A percentile compares a stretch with the other conserved stretches of the same genome.
These are phyloP conservation scores for Auricularia sp. DNA, from an alignment of 768 basidiomycete genomes.

Conservation along the genomic window DNA sequence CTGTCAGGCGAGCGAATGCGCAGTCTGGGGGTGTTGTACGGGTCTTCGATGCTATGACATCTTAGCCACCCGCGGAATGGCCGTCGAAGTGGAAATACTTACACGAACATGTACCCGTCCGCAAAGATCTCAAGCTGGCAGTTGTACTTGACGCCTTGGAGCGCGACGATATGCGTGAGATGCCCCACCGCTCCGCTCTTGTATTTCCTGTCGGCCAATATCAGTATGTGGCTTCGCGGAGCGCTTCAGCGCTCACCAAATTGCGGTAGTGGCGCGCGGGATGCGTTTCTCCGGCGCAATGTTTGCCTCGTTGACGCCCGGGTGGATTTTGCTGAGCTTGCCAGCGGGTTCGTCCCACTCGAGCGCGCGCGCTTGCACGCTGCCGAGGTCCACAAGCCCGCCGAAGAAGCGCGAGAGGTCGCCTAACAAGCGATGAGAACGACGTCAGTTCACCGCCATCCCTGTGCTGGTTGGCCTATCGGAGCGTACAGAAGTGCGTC, in stretches of 20 bases:
- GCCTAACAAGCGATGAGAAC: constrained; percentile 8
- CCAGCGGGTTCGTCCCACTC: constrained; percentile 92
- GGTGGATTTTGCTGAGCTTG: constrained; percentile 61
- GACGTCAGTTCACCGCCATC: neutral
- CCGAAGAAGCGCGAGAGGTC: constrained; percentile 96
- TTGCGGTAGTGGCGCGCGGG: constrained; percentile 85
- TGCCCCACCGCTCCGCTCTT: constrained; percentile 88
- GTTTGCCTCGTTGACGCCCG: constrained; percentile 64
- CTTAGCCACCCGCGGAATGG: neutral
- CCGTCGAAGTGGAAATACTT: constrained; percentile 13
- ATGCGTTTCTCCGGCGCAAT: constrained; percentile 85
- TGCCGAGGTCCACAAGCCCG: constrained; percentile 81
- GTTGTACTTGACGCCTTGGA: constrained; percentile 89
- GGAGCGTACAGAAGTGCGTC: constrained; percentile 72
- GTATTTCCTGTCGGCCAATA: constrained; percentile 65
- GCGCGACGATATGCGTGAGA: constrained; percentile 80
- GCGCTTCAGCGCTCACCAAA: constrained; percentile 43
- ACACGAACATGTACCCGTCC: constrained; percentile 87
- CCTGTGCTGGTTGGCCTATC: too few relatives aligned
- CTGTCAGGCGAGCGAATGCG: constrained; percentile 78
- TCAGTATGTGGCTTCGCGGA: neutral
- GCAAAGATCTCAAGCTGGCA: constrained; percentile 92
- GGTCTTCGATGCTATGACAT: constrained; percentile 65
- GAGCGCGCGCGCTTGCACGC: constrained; percentile 75
- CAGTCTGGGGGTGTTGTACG: constrained; percentile 86